Evolutionary conservation across 1,139 yeast genomes (phyloP), one percentile per base, ranked within the genome.

Genomic region (Lodderomyces oxycetoniae): DNA sequence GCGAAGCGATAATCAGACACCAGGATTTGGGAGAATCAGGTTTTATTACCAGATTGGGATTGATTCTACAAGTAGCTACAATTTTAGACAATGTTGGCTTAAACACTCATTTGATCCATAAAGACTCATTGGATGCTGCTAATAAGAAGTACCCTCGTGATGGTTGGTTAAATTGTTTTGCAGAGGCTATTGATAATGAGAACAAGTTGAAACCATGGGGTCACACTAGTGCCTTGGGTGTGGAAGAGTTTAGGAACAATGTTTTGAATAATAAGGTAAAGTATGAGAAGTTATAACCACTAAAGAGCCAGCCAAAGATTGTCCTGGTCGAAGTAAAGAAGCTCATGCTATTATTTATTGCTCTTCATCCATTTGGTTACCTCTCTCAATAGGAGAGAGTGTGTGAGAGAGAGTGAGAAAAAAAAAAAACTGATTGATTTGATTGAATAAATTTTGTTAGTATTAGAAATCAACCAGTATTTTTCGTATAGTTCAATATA

Each of bases 1-100:
- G 60, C 22, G 68, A 62, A 44, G 67, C 68, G 11, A 59, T 62
- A 20, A 57, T 62, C 15, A 49, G 67, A 31, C 67, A 62, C 43
- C 67, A 62, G 40, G 66, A 62, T 45, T 48, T 62, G 29, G 67
- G 67, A 13, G 53, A 52, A 5, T 33, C 56, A 2, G 67, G 67
- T 3, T 57, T 44, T 38, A 62, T 62, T 37, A 61, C 68, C n/a
- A 49, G 61, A 2, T 49, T 62, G 37, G 67, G 68, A 1, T 49
- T 62, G 30, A 57, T 62, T 27, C 45, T 62, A 31, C 68, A 62
- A 41, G 53, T 61, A 24, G 49, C 61, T 11, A 62, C 67, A 26
- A 59, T 61, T 28, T 50, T 61, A 36, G 68, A 62, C 44, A 62
- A 62, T 34, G 64, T 61, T n/a, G 67, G 67, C 2, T 40, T 49